Evolutionary conservation across 2,329 filamentous ascomycete species (phyloP), one percentile per base, ranked within the genome.

Genomic region (Ophiosphaerella korrae): DNA sequence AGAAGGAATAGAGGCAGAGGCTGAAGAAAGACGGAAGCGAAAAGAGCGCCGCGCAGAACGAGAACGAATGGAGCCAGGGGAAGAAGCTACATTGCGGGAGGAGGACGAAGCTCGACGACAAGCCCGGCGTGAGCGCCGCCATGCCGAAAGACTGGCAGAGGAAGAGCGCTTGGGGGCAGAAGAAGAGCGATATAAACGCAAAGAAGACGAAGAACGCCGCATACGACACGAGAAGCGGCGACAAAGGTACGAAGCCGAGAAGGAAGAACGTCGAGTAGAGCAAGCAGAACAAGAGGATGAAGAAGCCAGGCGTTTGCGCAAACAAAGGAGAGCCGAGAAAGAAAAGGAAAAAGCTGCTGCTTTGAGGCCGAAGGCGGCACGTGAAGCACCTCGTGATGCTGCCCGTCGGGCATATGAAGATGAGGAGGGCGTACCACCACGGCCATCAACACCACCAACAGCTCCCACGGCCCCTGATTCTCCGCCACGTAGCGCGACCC

Each of bases 341-440:
- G 66, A 67, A 29, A 66, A 60, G 39, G 63, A 61, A 37, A 67
- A 64, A 46, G 24, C 55, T 7, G 49, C 52, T 33, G 42, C 41
- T 13, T 36, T 58, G 3, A 52, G 47, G 21, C 33, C 59, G 8
- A 60, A 56, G 37, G 50, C 57, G 7, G 57, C 54, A 18, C 61
- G 63, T 11, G 68, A 72, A 39, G 57, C 59, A 39, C 66, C 67
- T 36, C 49, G 66, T 7, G 70, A 73, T 44, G 60, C 62, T 36
- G 69, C 66, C 39, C 53, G 58, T n/a, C 49, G 58, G 32, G 58
- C 53, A 41, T 52, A 45, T 24, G 58, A 61, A 34, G 49, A 58
- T 35, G 50, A 59, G n/a, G 56, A 59, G 11, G 42, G 23, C 23
- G 21, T 29, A 14, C 47, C 45, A 26, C 40, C 49, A 5, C 47